phyloP scores from a whole-genome alignment of 2,329 filamentous ascomycete species.

The Dactylellina sp. region DNA sequence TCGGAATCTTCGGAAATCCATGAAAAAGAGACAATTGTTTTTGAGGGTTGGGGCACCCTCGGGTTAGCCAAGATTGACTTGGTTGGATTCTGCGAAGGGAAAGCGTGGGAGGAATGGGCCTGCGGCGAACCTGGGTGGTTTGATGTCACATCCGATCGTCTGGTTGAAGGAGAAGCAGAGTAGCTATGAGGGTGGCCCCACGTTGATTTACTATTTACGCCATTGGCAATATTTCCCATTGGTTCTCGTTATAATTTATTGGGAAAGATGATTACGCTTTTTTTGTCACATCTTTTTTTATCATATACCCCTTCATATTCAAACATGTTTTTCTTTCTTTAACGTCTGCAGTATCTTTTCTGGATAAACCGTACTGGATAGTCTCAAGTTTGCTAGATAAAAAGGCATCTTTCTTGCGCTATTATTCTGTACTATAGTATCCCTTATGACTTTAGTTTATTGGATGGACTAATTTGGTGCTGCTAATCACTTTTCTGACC shows the following conservation, averaged over 20 bases:
- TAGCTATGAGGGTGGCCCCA: not conserved
- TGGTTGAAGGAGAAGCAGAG: slow-evolving; percentile 32
- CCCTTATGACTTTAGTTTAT: slow-evolving; percentile 4
- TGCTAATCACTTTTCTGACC: slow-evolving; percentile 14
- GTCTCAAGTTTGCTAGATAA: slow-evolving; percentile 11
- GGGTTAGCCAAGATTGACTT: slow-evolving; percentile 50
- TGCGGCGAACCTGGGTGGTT: slow-evolving; percentile 52
- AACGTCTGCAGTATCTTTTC: not conserved
- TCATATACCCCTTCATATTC: slow-evolving; percentile 19
- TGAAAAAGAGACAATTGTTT: slow-evolving; percentile 46
- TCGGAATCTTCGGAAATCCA: slow-evolving; percentile 52
- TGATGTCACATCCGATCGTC: slow-evolving; percentile 40
- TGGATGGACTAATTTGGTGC: slow-evolving; percentile 1
- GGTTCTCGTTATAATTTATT: not conserved
- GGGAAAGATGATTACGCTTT: not conserved
- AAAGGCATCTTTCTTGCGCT: not conserved
- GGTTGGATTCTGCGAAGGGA: slow-evolving; percentile 50
- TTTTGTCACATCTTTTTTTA: not conserved
- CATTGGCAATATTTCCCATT: not conserved
- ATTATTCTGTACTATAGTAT: slow-evolving; percentile 33
- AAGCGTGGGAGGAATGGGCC: slow-evolving; percentile 46
- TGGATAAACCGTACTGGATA: slow-evolving; percentile 20
- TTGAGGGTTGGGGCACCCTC: slow-evolving; percentile 47
- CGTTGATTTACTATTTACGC: not conserved
- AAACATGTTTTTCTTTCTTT: not conserved